Evolutionary conservation across 1,139 yeast species (phyloP), one percentile per base, ranked within the genome.

Genomic region (Geotrichum citri-aurantii): DNA sequence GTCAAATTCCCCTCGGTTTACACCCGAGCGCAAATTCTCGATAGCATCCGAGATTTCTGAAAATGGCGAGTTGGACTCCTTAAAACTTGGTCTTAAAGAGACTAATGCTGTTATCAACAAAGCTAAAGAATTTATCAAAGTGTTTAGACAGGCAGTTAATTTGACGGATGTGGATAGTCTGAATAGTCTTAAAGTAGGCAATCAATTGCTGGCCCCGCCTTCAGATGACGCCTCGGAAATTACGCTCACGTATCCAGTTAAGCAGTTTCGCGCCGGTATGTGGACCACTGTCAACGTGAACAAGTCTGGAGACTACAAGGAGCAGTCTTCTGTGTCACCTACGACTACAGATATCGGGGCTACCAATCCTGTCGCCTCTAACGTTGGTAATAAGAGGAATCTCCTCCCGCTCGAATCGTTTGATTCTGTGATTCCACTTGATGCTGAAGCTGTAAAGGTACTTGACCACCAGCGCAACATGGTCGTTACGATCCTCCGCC

Each of bases 241-340:
- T 27, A 48, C 40, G 11, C 17, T 44, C 14, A 49, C 57, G 17
- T 68, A 64, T 55, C 60, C 64, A 6, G 69, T 67, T 40, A 59
- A 62, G 26, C 67, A 66, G 54, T 66, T 62, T 53, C 61, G 60
- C 12, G 65, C 64, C n/a, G 68, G 68, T 23, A 57, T 59, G 26
- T 67, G 69, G 68, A 44, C 60, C 3, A 63, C 63, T 33, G 62
- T 65, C 14, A 58, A 48, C 29, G 64, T 66, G 23, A 61, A 59
- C 23, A 53, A 62, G n/a, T 42, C 61, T n/a, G 68, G 68, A 23
- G 63, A 61, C 29, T 46, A 29, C 53, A 26, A 52, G 50, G 40
- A 52, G 26, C 40, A 48, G 52, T 24, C 31, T 42, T 50, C 54
- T 10, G 47, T 40, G 27, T 47, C 54, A 8, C 47, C 50, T 14